Percentiles rank a stretch among this genome's conserved stretches.
These are phyloP conservation scores for Ploettnerulaceae sp. DNA, from an alignment of 2,329 filamentous ascomycete genomes.

Conservation along the genomic window DNA sequence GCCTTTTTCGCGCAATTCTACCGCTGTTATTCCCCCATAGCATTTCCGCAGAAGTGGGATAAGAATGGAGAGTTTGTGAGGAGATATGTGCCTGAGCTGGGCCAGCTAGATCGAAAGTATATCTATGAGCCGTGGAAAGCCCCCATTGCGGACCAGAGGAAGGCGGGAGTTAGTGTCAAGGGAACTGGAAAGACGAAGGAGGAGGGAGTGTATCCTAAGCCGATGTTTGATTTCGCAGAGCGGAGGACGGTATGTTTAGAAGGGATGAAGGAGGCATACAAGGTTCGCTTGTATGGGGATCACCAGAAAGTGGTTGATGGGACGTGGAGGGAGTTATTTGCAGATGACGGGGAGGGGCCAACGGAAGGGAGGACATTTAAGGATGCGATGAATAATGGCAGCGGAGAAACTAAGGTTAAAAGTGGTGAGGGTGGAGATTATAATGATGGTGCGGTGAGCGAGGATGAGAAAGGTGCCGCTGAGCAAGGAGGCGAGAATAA, in stretches of 20 bases:
- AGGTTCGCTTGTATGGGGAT: constrained; percentile 59
- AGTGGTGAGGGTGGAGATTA: constrained; percentile 7
- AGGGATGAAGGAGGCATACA: constrained; percentile 67
- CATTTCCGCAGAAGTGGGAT: constrained; percentile 74
- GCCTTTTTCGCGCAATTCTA: constrained; percentile 72
- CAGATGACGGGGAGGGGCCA: constrained; percentile 33
- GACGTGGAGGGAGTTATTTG: constrained; percentile 46
- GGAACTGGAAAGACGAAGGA: constrained; percentile 46
- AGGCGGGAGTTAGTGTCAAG: constrained; percentile 57
- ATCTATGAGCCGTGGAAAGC: constrained; percentile 81
- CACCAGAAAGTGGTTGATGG: constrained; percentile 58
- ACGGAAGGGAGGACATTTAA: constrained; percentile 19
- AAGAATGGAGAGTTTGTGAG: constrained; percentile 60
- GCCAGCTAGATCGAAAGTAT: constrained; percentile 57
- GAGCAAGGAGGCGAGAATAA: constrained; percentile 13
- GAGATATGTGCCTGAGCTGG: constrained; percentile 63
- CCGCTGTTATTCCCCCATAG: constrained; percentile 64
- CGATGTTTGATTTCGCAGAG: constrained; percentile 71
- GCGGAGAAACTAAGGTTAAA: constrained; percentile 7
- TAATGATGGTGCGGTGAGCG: constrained; percentile 14
- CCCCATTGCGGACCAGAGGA: constrained; percentile 61
- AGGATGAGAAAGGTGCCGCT: constrained; percentile 7
- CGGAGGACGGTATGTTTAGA: constrained; percentile 58
- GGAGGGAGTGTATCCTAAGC: constrained; percentile 59
- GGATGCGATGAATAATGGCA: constrained; percentile 12